These are phyloP conservation scores for Corynascus novoguineensis DNA, from an alignment of 495 filamentous ascomycete species.

Conservation along the genomic window DNA sequence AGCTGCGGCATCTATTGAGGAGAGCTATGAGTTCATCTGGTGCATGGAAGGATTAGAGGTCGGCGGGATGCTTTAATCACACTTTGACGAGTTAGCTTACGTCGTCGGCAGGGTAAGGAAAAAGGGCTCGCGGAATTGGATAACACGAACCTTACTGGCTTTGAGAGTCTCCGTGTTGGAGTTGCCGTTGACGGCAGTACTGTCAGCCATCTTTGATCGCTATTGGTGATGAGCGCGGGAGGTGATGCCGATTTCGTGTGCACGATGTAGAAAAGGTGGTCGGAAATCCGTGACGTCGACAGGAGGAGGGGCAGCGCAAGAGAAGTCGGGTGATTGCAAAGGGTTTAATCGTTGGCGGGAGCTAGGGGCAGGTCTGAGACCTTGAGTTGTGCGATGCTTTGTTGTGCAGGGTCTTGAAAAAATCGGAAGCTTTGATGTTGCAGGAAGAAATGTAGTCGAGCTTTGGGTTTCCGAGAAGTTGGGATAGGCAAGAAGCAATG, in stretches of 20 bases:
- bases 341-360: neutral
- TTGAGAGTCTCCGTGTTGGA: constrained; percentile 35
- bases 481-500: constrained; percentile 9
- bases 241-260: neutral
- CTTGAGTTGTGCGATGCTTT: neutral
- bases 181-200: constrained; percentile 26
- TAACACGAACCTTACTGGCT: constrained; percentile 43
- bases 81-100: constrained; percentile 29
- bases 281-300: constrained; percentile 10
- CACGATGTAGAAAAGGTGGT: neutral
- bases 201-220: constrained; percentile 31
- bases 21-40: constrained; percentile 17
- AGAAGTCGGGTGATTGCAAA: neutral
- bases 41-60: constrained; percentile 11
- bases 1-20: constrained; percentile 35
- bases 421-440: neutral
- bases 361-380: neutral
- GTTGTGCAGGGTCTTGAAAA: neutral
- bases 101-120: constrained; percentile 2
- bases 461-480: neutral
- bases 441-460: neutral
- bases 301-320: constrained; percentile 1
- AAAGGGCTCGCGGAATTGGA: neutral
- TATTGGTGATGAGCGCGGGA: constrained; percentile 13
- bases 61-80: constrained; percentile 27